Evolutionary conservation across 2,329 filamentous ascomycete species (phyloP), one percentile per base, ranked within the genome.

Genomic region (Gnomoniopsis sp.): DNA sequence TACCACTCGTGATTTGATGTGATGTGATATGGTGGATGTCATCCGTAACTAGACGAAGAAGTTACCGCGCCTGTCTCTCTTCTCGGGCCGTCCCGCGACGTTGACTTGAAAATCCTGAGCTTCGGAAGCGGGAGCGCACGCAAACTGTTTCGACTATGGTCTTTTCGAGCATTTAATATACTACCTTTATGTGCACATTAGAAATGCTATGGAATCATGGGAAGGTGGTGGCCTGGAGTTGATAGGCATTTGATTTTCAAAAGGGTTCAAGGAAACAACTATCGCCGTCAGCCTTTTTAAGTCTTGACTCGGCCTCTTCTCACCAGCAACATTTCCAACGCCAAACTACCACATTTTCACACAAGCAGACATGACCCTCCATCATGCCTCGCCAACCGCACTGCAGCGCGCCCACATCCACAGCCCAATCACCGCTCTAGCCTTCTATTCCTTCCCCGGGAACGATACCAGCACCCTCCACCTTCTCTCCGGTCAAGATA

Each of bases 401-500:
- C 57, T 66, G 19, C 58, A 63, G 66, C 65, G 72, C 62, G 73
- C 75, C 60, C 73, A 77, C 53, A 72, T 77, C 30, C 73, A 81
- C 26, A 78, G 76, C 57, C 85, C 86, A 49, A 76, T 88, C 58
- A 88, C 86, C 22, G 83, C 84, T 3, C 74, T 88, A 34, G 77
- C 77, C 23, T 83, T 88, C 63, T 79, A 78, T 65, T 23, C 26
- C 36, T 50, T 15, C 60, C 3, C 63, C 66, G 14, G 71, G 69
- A 63, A 62, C 22, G 52, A 58, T 2, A 64, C 66, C 15, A 71
- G 69, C 12, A 63, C 62, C 22, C 64, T 69, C 21, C 78, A 81
- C 53, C 69, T 88, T 23, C 73, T 89, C 30, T 81, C 80, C 1
- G 86, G 81, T 44, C 84, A 89, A 68, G 86, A 88, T 59, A 79